These are phyloP conservation scores for Malus fusca DNA, from an alignment of 306 rosid genomes.

Conservation along the genomic window DNA sequence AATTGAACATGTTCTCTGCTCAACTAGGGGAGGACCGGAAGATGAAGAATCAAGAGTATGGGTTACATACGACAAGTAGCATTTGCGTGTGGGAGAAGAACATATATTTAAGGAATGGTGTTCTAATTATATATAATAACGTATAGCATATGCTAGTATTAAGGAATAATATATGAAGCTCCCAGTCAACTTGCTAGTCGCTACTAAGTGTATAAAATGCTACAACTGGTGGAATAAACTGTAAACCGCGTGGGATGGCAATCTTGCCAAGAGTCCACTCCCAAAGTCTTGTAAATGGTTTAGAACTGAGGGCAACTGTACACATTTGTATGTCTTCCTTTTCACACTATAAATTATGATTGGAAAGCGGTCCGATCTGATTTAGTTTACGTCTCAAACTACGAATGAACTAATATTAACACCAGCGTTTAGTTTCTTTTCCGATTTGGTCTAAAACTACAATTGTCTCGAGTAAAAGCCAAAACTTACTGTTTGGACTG, in stretches of 20 bases:
- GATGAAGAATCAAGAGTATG: not conserved
- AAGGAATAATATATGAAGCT: not conserved
- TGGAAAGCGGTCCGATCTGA: too few relatives aligned
- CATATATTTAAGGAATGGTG: too few relatives aligned
- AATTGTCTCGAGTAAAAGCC: not conserved
- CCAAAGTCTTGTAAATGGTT: not conserved
- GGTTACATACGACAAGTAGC: not conserved
- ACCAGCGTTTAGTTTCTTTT: too few relatives aligned
- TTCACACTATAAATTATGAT: not conserved
- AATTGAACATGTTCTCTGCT: not conserved
- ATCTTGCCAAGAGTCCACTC: not conserved
- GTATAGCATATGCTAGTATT: not conserved
- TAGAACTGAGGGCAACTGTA: not conserved
- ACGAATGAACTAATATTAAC: too few relatives aligned
- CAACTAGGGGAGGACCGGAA: not conserved
- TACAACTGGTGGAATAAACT: not conserved
- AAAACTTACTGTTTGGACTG: too few relatives aligned
- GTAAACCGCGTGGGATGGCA: not conserved
- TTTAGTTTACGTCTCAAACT: not conserved
- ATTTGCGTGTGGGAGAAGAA: conserved; percentile 2
- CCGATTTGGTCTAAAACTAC: too few relatives aligned
- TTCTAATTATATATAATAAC: not conserved
- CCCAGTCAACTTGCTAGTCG: not conserved
- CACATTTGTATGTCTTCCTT: not conserved
- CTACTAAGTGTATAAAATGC: not conserved